phyloP scores from a whole-genome alignment of 805 yeast species.

The Citeromyces nyonsensis region DNA sequence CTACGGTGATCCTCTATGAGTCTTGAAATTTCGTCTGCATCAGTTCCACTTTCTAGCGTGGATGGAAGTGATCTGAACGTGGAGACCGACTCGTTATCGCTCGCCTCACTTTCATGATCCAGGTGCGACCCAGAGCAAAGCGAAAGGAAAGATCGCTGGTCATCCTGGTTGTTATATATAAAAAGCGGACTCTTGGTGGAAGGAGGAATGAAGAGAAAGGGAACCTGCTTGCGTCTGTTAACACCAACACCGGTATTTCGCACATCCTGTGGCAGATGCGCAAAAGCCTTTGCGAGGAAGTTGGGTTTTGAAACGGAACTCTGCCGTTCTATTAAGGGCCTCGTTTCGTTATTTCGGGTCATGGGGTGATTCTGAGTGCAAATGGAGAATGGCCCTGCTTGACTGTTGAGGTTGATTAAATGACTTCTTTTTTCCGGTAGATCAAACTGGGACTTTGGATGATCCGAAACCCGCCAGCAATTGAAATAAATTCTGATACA shows the following conservation, averaged over 20 bases:
- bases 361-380: no score
- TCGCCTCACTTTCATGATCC: slow-evolving; percentile 9
- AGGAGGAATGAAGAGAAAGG: slow-evolving; percentile 19
- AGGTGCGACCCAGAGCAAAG: slow-evolving; percentile 14
- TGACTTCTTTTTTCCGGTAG: no score
- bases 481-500: no score
- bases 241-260: slow-evolving; percentile 12
- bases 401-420: no score
- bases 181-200: slow-evolving; percentile 19
- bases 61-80: slow-evolving; percentile 20
- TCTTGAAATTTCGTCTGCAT: slow-evolving; percentile 18
- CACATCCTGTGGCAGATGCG: slow-evolving; percentile 10
- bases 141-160: slow-evolving; percentile 18
- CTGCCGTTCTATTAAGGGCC: no score
- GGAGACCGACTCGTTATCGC: slow-evolving; percentile 14
- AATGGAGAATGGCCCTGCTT: no score
- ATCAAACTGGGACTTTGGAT: no score
- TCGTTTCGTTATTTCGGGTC: no score
- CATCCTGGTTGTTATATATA: slow-evolving; percentile 14
- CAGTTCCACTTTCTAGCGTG: slow-evolving; percentile 13
- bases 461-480: no score
- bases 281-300: slow-evolving; percentile 8
- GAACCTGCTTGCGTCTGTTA: slow-evolving; percentile 17
- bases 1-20: slow-evolving; percentile 18
- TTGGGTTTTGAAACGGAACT: neutral